Base-by-base conservation (phyloP, 306 rosid species). In the Erythrophleum fordii region DNA sequence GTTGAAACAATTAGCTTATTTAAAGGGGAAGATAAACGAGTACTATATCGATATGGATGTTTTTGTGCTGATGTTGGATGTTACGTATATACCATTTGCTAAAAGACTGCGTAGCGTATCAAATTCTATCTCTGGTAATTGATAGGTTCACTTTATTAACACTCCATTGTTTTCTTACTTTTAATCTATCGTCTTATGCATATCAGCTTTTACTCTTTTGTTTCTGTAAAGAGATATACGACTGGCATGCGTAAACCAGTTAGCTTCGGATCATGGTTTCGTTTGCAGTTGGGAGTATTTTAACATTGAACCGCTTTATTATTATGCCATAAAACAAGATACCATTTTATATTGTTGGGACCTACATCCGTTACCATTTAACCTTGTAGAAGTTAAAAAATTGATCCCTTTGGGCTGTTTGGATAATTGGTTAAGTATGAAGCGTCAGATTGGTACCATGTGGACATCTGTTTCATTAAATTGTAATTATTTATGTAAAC, bases 21-120 rank as follows among this genome's bases (percentile, higher is more conserved):
- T 37, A 65, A 77, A 89, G 88, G 73, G 87, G 83, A 59, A 76
- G 80, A 81, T 86, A 69, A 80, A 81, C 37, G 35, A 68, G 65
- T 76, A 77, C 76, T 73, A 71, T 78, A 58, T 76, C 56, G 76
- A 81, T 18, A 69, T 80, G n/a, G 83, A 81, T 52, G 85, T 71
- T 81, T 84, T 85, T 72, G 82, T 81, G 71, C 49, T 74, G 34
- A 77, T 44, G 25, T 69, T 69, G 55, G 83, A 60, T 78, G 73
- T 28, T 81, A 73, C 25, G 26, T 72, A 69, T 81, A 56, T 53
- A 65, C 69, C 46, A 34, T 74, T 74, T 45, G 31, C 82, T 60
- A 75, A 69, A 65, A 52, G 55, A 70, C 84, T 61, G 68, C 52
- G 17, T 75, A 55, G 69, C 56, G 41, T 75, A 45, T 67, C 76